Percentiles rank a stretch among this genome's conserved stretches.
Conservation (phyloP, 1,284 basidiomycete species). For the Chalciporus sp. region DNA sequence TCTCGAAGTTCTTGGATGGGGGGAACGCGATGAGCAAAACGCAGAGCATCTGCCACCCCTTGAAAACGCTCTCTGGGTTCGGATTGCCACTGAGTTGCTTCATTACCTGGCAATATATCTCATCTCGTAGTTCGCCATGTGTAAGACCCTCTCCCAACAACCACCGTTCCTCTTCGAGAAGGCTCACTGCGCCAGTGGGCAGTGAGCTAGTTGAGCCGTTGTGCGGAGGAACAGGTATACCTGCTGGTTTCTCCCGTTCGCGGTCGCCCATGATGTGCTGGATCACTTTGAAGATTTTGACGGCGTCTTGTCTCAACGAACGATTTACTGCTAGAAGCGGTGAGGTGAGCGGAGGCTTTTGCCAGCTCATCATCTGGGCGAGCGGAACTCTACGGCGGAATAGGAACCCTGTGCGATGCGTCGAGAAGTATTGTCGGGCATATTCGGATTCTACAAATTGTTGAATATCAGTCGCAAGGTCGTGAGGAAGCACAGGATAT, state of each 20-base stretch:
- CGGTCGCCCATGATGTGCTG: constrained; percentile 93
- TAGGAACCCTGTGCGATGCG: constrained; percentile 81
- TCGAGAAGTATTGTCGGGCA: constrained; percentile 87
- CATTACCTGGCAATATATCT: constrained; percentile 90
- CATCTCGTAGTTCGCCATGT: constrained; percentile 84
- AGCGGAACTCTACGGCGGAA: constrained; percentile 80
- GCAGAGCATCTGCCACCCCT: constrained; percentile 90
- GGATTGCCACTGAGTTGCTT: constrained; percentile 88
- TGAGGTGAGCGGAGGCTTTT: constrained; percentile 71
- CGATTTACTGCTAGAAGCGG: constrained; percentile 76
- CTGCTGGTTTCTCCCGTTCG: constrained; percentile 63
- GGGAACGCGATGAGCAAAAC: constrained; percentile 87
- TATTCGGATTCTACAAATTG: constrained; percentile 84
- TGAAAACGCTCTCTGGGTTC: constrained; percentile 79
- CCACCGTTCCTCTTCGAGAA: constrained; percentile 87
- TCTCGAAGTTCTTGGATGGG: constrained; percentile 88
- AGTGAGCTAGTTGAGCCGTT: constrained; percentile 62
- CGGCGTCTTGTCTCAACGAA: constrained; percentile 70
- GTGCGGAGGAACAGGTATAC: constrained; percentile 41
- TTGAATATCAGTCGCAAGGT: constrained; percentile 80
- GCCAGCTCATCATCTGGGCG: constrained; percentile 87
- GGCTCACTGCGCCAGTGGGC: constrained; percentile 37
- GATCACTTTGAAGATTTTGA: constrained; percentile 85
- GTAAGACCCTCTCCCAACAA: constrained; percentile 76
- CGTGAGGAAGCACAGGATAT: constrained; percentile 64